Percentiles rank a stretch among this genome's conserved stretches.
These are phyloP conservation scores for Trametes coccinea DNA, from an alignment of 768 basidiomycete genomes.

Conservation along the genomic window DNA sequence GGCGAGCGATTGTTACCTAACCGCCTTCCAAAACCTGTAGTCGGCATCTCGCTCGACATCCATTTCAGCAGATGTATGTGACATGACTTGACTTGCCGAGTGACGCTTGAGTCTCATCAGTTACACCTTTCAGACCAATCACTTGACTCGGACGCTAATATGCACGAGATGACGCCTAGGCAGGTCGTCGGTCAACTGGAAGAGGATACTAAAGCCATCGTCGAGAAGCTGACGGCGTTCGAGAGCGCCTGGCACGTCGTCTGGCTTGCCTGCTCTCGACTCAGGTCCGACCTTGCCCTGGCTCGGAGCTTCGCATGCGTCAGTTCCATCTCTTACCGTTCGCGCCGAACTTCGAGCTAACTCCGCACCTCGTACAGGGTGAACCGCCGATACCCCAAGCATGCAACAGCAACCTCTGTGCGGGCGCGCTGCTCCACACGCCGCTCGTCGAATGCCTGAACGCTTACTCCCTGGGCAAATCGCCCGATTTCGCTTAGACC, in stretches of 20 bases:
- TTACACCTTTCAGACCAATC: conserved; percentile 2
- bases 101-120: no score
- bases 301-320: conserved; percentile 25
- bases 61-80: conserved; percentile 18
- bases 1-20: neutral
- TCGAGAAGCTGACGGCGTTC: conserved; percentile 26
- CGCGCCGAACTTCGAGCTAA: no score
- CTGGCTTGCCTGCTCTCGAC: conserved; percentile 24
- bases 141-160: conserved; percentile 4
- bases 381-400: conserved; percentile 21
- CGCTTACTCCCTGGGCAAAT: conserved; percentile 28
- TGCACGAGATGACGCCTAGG: conserved; percentile 15
- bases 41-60: conserved; percentile 24
- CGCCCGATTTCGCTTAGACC: conserved; percentile 17
- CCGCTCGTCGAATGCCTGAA: conserved; percentile 31
- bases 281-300: conserved; percentile 28
- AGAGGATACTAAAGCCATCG: conserved; percentile 26
- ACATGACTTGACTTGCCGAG: no score
- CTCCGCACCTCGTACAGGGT: neutral
- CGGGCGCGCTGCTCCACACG: conserved; percentile 24
- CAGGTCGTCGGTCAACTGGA: conserved; percentile 12
- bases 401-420: conserved; percentile 24
- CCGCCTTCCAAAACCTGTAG: neutral
- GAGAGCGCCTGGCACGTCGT: conserved; percentile 34
- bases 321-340: neutral